Conservation (phyloP, 106 monocot species). For the Acanthochlamys bracteata region DNA sequence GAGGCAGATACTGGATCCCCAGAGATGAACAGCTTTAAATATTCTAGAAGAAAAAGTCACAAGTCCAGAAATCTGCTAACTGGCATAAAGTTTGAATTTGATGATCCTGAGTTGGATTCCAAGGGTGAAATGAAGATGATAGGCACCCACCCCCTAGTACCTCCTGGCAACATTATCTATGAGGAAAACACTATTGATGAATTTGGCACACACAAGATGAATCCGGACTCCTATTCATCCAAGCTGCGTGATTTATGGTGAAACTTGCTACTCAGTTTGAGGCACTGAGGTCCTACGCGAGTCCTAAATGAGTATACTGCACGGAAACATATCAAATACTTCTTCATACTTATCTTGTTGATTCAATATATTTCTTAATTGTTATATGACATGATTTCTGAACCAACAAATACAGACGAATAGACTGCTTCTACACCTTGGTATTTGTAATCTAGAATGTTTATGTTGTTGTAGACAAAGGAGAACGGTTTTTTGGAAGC, state of each 20-base stretch:
- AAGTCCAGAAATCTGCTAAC: constrained; percentile 12
- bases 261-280: constrained; percentile 69
- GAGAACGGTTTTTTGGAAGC: no score
- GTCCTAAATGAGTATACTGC: constrained; percentile 1
- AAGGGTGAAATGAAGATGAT: constrained; percentile 11
- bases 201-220: constrained; percentile 1
- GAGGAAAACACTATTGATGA: background rate
- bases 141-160: constrained; percentile 7
- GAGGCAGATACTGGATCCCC: constrained; percentile 5
- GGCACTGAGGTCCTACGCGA: constrained; percentile 37
- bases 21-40: constrained; percentile 17
- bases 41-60: constrained; percentile 24
- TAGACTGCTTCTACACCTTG: no score
- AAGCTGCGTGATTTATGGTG: constrained; percentile 86
- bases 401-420: no score
- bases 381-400: no score
- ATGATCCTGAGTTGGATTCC: constrained; percentile 72
- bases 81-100: constrained; percentile 73
- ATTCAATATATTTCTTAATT: no score
- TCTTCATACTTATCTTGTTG: no score
- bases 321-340: no score
- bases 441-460: no score
- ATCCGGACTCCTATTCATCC: constrained; percentile 48
- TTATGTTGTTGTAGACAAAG: no score
- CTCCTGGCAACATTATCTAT: constrained; percentile 25